Evolutionary conservation across 225 moss, liverwort and hornwort species (phyloP), one percentile per base, ranked within the genome.

Genomic region (Physcomitrellopsis africana): DNA sequence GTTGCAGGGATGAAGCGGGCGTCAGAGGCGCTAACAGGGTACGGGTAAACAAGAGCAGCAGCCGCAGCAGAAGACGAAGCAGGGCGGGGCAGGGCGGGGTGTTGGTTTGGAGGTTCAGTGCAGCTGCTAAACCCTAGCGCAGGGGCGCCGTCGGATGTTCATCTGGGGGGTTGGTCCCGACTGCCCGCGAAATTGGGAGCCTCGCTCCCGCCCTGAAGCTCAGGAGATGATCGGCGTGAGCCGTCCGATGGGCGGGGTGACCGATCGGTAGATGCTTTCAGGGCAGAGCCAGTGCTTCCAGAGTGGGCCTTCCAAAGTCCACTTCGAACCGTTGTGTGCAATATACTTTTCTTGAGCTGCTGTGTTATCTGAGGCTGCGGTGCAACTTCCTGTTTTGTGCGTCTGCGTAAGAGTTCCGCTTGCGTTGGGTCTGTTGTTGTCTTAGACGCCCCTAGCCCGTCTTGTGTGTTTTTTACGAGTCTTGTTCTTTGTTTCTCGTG

Each of bases 181-280:
- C 55, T 55, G 55, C 55, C 19, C 55, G 55, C 55, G 55, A 55
- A 55, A 22, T 20, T 8, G 55, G 55, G 55, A 37, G 32, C 32
- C 32, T 37, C 32, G 32, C 32, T 37, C 32, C 32, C 32, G 32
- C 32, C 32, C 55, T 55, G 10, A 55, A 22, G 7, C 53, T 20
- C 55, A 61, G 29, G 61, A 2, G 37, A 29, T 14, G 32, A 2
- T 26, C 10, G 58, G 19, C 15, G 61, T 5, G 61, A 7, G 61
- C 61, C 61, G 61, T 61, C 24, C 61, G 61, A 61, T 61, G 61
- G 61, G 18, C 17, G 5, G 32, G 14, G 29, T 29, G 20, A n/a
- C 55, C 61, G 17, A 27, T 26, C 32, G 29, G 61, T 14, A 29
- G 61, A 61, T 26, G 29, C 13, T 26, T 61, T 61, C 3, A 12